Conservation (phyloP, 495 filamentous ascomycete species). For the Bacidia rubella region DNA sequence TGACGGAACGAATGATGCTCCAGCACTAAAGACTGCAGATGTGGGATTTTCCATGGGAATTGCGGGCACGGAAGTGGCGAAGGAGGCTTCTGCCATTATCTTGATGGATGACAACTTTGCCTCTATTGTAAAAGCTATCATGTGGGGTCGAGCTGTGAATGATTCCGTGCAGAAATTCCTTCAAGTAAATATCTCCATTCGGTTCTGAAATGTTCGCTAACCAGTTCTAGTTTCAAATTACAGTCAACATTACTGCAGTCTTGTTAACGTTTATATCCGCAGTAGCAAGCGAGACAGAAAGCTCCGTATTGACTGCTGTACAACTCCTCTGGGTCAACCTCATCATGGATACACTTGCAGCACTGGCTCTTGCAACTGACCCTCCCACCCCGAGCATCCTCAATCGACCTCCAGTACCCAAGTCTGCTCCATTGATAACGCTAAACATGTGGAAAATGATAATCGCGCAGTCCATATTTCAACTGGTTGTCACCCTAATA, state of each 20-base stretch:
- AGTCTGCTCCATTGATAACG: constrained; percentile 63
- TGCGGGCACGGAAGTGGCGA: constrained; percentile 80
- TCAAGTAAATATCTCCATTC: constrained; percentile 35
- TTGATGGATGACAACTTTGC: constrained; percentile 90
- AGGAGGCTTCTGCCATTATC: constrained; percentile 88
- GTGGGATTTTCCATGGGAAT: constrained; percentile 92
- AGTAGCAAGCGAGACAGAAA: constrained; percentile 47
- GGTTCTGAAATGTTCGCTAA: constrained; percentile 1
- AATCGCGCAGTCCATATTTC: constrained; percentile 69
- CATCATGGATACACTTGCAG: constrained; percentile 92
- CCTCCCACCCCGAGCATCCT: constrained; percentile 58
- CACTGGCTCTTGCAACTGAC: constrained; percentile 83
- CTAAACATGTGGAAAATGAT: constrained; percentile 93
- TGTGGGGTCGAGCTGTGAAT: constrained; percentile 81
- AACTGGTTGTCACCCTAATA: constrained; percentile 64
- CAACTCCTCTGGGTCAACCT: constrained; percentile 87
- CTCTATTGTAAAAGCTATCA: constrained; percentile 76
- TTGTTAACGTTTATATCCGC: constrained; percentile 73
- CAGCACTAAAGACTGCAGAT: constrained; percentile 74
- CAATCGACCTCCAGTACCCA: constrained; percentile 61
- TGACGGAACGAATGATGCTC: constrained; percentile 86
- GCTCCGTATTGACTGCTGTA: constrained; percentile 69
- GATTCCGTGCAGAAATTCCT: constrained; percentile 87
- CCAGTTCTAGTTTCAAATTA: constrained; percentile 68
- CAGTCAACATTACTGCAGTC: constrained; percentile 83